These are phyloP conservation scores for Petunia axillaris DNA, from an alignment of 257 asterid species.

Conservation along the genomic window DNA sequence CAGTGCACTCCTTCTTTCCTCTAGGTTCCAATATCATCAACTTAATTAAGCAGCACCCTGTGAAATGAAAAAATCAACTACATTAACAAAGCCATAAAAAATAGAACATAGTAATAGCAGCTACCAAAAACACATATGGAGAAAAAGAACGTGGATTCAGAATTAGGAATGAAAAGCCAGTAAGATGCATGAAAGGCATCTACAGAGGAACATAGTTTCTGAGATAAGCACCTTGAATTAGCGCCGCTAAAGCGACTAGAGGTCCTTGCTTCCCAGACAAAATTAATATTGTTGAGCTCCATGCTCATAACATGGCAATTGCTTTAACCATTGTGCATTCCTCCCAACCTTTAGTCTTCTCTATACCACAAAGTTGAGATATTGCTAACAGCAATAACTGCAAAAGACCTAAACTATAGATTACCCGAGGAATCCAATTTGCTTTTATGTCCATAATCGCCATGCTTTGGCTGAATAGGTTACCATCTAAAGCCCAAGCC, in stretches of 20 bases:
- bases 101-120: constrained; percentile 9
- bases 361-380: constrained; percentile 39
- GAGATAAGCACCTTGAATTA: constrained; percentile 63
- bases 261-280: constrained; percentile 95
- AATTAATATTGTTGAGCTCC: constrained; percentile 77
- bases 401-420: constrained; percentile 70
- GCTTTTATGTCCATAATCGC: constrained; percentile 41
- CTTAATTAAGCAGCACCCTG: constrained; percentile 84
- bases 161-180: neutral
- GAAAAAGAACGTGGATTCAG: constrained; percentile 15
- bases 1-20: constrained; percentile 34
- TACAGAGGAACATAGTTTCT: constrained; percentile 13
- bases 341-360: constrained; percentile 40
- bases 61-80: constrained; percentile 25
- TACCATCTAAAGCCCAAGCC: constrained; percentile 63
- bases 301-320: constrained; percentile 69
- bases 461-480: constrained; percentile 39
- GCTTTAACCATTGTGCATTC: constrained; percentile 50
- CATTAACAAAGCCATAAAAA: constrained; percentile 22
- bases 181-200: constrained; percentile 17
- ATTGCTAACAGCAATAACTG: constrained; percentile 58
- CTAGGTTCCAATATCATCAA: constrained; percentile 46
- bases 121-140: neutral
- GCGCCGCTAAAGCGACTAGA: constrained; percentile 60
- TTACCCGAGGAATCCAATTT: constrained; percentile 69